Base-by-base conservation (phyloP, 345 rosid genomes). In the Moricandia arvensis region DNA sequence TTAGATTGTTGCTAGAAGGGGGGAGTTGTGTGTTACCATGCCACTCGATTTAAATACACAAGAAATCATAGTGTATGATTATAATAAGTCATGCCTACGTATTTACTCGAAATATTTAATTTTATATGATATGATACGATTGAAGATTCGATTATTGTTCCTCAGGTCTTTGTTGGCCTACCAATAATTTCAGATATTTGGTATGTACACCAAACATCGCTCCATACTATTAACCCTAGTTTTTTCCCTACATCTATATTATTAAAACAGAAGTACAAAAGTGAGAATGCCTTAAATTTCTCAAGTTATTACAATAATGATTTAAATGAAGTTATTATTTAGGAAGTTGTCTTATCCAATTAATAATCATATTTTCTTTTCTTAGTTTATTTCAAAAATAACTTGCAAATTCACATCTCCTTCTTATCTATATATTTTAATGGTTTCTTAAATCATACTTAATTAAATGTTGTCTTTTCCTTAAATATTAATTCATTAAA, bases 161-260 rank as follows among this genome's bases (percentile, higher is more conserved):
- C 45, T 66, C 5, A 38, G 59, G 80, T 70, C 66, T 57, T 41
- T 70, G 33, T 77, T 63, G 75, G 76, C 57, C 64, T 71, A 61
- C 66, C 80, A 76, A 71, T 77, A 77, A 77, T 77, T 64, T 70
- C 75, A 63, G 69, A 76, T 69, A 76, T 76, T 29, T 69, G 75
- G 80, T 0, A 57, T 61, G 58, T 57, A 62, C 70, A 53, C 47
- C 70, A 62, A 69, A 75, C 62, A 68, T 58, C 72, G 31, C 53
- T 18, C 8, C 24, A 21, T 45, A 17, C 58, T 4, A 55, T 21
- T 9, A 24, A 5, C 9, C 55, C 21, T 43, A 34, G 7, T 16
- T 38, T 37, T n/a, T 16, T 62, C 16, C 29, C 27, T 63, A 34
- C 41, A 12, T 35, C 8, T 61, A 0, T 21, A 30, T 60, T 60